Base-by-base conservation (phyloP, 2,329 filamentous ascomycete species). In the Microcyclospora pomicola region DNA sequence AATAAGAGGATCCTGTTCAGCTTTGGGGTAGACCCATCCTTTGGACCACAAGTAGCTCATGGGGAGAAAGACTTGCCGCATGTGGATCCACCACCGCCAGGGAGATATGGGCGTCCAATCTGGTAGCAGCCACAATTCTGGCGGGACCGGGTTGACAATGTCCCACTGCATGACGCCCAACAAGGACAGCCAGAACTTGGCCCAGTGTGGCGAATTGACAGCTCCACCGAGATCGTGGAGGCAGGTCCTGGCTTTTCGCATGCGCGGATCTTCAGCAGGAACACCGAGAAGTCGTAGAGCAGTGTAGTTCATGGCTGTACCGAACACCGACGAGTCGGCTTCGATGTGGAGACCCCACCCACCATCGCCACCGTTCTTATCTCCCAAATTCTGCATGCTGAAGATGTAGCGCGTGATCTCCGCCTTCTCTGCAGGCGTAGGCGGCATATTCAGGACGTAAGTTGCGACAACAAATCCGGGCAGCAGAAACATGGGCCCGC, bases 281-380 rank as follows among this genome's bases (percentile, higher is more conserved):
- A 85, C 83, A 6, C 88, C 91, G 6, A 96, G 65, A 1, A 98
- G 65, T 27, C 91, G 77, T 45, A 96, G 64, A 2, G 72, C 68
- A 0, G 79, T 79, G 58, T 98, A 98, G 59, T 93, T 96, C 69
- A 96, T 73, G 1, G 74, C 67, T 0, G 84, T 95, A 9, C 91
- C 91, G 49, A 98, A 92, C 12, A 87, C 86, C 0, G 82, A 86
- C 55, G 83, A 94, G 49, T 93, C 82, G 13, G 79, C 91, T 59
- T 98, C 91, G 39, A 93, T 92, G 51, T 98, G 91, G 29, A 98
- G 65, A 0, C 91, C 91, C 91, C 91, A 98, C 6, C 91, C 91
- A n/a, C 91, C 88, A 59, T 96, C 85, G 35, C 82, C 74, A 0
- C 82, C 80, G 34, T 58, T 58, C 42, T 56, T 56, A 14, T 38